Evolutionary conservation across 176 grass and related monocot genomes (phyloP).

Genomic region (Stipa capillata): DNA sequence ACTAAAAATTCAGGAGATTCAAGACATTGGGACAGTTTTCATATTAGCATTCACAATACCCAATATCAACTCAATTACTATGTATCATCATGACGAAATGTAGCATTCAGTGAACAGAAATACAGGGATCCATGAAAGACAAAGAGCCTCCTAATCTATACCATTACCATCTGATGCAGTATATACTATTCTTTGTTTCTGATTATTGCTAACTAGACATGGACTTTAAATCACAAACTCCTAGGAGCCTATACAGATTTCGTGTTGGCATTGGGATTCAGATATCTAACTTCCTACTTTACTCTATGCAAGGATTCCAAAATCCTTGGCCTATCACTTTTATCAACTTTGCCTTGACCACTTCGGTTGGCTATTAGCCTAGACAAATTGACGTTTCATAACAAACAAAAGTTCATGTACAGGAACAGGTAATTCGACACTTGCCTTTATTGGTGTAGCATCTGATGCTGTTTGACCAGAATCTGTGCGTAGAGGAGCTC

Average conservation of each 20-base stretch:
- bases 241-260: slow-evolving; percentile 24
- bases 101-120: neutral
- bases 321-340: slow-evolving; percentile 12
- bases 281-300: slow-evolving; percentile 19
- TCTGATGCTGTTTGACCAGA: slow-evolving; percentile 44
- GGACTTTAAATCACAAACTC: slow-evolving; percentile 33
- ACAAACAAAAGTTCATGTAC: slow-evolving; percentile 48
- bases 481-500: slow-evolving; percentile 84
- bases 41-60: neutral
- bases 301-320: slow-evolving; percentile 32
- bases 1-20: neutral
- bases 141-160: neutral
- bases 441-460: slow-evolving; percentile 47
- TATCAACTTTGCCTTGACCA: slow-evolving; percentile 15
- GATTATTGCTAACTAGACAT: slow-evolving; percentile 5
- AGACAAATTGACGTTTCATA: slow-evolving; percentile 4
- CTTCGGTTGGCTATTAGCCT: slow-evolving; percentile 5
- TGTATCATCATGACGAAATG: neutral
- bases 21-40: neutral
- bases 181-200: slow-evolving; percentile 1
- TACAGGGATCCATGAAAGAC: neutral
- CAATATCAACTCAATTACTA: neutral
- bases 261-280: slow-evolving; percentile 4
- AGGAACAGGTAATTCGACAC: slow-evolving; percentile 18
- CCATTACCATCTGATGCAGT: neutral